Evolutionary conservation across 129 eudicot genomes (phyloP).

Genomic region (Mikania micrantha): DNA sequence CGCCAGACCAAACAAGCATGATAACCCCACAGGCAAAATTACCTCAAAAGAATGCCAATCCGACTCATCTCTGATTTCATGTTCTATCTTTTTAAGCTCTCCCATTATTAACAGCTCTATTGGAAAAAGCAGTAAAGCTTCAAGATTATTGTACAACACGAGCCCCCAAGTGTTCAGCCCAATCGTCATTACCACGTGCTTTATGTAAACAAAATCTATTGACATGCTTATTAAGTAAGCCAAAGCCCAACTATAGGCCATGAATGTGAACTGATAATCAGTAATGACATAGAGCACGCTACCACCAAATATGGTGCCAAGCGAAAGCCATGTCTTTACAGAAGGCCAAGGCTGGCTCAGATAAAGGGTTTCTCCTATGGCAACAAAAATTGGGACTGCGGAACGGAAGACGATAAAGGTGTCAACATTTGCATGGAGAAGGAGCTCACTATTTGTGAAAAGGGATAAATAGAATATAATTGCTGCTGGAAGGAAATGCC

Average conservation of each 20-base stretch:
- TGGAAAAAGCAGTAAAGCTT: slow-evolving; percentile 88
- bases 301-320: slow-evolving; percentile 81
- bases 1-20: slow-evolving; percentile 88
- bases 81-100: slow-evolving; percentile 88
- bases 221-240: slow-evolving; percentile 95
- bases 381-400: slow-evolving; percentile 92
- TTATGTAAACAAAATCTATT: slow-evolving; percentile 93
- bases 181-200: slow-evolving; percentile 97
- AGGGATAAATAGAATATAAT: slow-evolving; percentile 82
- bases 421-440: slow-evolving; percentile 96
- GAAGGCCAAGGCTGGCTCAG: slow-evolving; percentile 98
- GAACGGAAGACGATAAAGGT: slow-evolving; percentile 92
- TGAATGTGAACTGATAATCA: slow-evolving; percentile 89
- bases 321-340: slow-evolving; percentile 78
- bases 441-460: slow-evolving; percentile 95
- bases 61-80: slow-evolving; percentile 65
- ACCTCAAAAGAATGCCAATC: slow-evolving; percentile 88
- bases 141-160: slow-evolving; percentile 92
- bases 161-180: slow-evolving; percentile 98
- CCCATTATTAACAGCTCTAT: slow-evolving; percentile 91
- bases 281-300: slow-evolving; percentile 81
- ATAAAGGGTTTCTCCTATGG: slow-evolving; percentile 85
- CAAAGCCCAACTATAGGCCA: slow-evolving; percentile 92
- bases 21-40: slow-evolving; percentile 77
- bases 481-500: slow-evolving; percentile 91